Conservation (phyloP, 805 yeast genomes). For the Pachysolen tannophilus region DNA sequence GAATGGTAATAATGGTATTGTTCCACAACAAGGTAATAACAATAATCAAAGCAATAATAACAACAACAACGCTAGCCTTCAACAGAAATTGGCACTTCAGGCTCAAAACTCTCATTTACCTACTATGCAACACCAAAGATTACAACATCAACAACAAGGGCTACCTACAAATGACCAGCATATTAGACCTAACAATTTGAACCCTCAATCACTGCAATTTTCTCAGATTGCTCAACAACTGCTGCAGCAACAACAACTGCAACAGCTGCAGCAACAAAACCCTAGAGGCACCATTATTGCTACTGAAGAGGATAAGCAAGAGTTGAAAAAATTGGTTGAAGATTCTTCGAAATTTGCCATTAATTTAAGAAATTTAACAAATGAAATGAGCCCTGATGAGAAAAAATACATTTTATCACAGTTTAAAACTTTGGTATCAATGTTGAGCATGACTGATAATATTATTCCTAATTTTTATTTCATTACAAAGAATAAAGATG, state of each 20-base stretch:
- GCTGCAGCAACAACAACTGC: constrained; percentile 11
- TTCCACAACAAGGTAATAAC: constrained; percentile 8
- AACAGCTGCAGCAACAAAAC: constrained; percentile 10
- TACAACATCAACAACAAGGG: constrained; percentile 16
- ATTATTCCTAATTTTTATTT: constrained; percentile 72
- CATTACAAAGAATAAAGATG: constrained; percentile 66
- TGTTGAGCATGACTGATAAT: constrained; percentile 63
- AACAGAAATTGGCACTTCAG: constrained; percentile 12
- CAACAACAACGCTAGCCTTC: constrained; percentile 11
- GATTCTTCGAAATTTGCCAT: constrained; percentile 66
- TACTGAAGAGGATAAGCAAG: constrained; percentile 56
- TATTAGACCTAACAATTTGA: constrained; percentile 8
- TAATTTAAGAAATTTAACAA: constrained; percentile 58
- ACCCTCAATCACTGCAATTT: constrained; percentile 14
- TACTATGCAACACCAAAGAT: constrained; percentile 11
- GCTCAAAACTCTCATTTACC: constrained; percentile 11
- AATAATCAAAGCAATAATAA: constrained; percentile 10
- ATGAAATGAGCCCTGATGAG: constrained; percentile 52
- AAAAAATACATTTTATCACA: constrained; percentile 51
- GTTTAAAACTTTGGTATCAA: constrained; percentile 45
- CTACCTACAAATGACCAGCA: constrained; percentile 9
- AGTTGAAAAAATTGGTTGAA: constrained; percentile 53
- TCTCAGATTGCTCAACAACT: constrained; percentile 9
- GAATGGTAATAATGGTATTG: constrained; percentile 15
- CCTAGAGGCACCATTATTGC: constrained; percentile 24